Base-by-base conservation (phyloP, 1,139 yeast genomes). In the Taphrina pruni region DNA sequence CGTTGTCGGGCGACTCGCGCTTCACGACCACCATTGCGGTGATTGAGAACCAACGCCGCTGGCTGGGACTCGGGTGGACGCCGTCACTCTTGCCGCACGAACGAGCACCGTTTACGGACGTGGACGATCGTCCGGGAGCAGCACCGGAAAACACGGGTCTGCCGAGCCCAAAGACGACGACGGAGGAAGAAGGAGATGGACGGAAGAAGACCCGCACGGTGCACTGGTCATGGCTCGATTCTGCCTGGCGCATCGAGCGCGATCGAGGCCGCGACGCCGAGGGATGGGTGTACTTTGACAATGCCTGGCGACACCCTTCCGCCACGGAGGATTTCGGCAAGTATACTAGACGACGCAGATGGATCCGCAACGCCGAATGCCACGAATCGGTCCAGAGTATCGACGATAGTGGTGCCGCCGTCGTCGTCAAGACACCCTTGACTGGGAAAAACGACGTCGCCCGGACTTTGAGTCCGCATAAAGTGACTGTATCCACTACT, bases 41-140 rank as follows among this genome's bases (percentile, higher is more conserved):
- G n/a, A 92, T 88, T 78, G 99, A 94, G 78, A 94, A 94, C 78
- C 99, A 94, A 79, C 86, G 99, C 76, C 87, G 96, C 75, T 94
- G 99, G 99, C 82, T 94, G 60, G 99, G 98, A 11, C 90, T 94
- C 75, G 99, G 99, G 12, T 94, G 99, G 99, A 93, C 99, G 0
- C 83, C 95, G 8, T 92, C 92, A 76, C 82, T 94, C 76, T 82
- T 94, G 72, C 88, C 96, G 46, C 94, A 94, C 77, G 99, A 94
- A 78, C 85, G 99, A 76, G 87, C 97, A 0, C 89, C 97, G 1
- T 94, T 97, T 39, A 93, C 98, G 0, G 99, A 94, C 78, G 97
- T 93, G 78, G 92, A 92, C 75, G 82, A 92, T 72, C 93, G 93
- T 77, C 97, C 92, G 76, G 85, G 93, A 1, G 86, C 89, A 3